Percentiles rank a stretch among this genome's conserved stretches.
Conservation (phyloP, 164 flowering plant species). For the Vitis labrusca region DNA sequence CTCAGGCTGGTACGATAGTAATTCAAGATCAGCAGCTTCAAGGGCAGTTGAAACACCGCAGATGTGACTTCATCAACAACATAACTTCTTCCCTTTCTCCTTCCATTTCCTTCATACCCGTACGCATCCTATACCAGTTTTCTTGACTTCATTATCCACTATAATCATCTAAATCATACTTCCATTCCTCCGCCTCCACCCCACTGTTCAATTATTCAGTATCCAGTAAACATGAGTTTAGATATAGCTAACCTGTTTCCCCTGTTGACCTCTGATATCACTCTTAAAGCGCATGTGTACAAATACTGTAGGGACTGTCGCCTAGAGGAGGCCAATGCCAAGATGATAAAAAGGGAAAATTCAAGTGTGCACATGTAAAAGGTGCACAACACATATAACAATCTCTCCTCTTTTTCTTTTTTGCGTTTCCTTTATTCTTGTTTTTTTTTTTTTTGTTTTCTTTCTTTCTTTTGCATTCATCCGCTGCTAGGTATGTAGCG, state of each 20-base stretch:
- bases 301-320: not conserved
- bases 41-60: not conserved
- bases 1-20: not conserved
- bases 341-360: not conserved
- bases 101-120: not conserved
- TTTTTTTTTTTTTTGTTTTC: too few relatives aligned
- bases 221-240: not conserved
- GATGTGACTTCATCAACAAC: conserved; percentile 6
- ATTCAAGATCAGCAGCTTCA: conserved; percentile 4
- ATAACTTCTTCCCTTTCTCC: conserved; percentile 5
- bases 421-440: not conserved
- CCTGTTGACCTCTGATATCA: not conserved
- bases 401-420: not conserved
- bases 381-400: not conserved
- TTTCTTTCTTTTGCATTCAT: too few relatives aligned
- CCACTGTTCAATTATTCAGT: conserved; percentile 11
- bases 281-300: not conserved
- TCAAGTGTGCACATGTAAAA: not conserved
- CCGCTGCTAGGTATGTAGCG: too few relatives aligned
- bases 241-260: not conserved
- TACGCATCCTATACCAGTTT: not conserved
- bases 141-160: not conserved
- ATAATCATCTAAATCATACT: not conserved
- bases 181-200: not conserved
- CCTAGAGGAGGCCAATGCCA: conserved; percentile 8